A percentile compares a stretch with the other conserved stretches of the same genome.
Evolutionary conservation across 1,284 basidiomycete species (phyloP).

Genomic region (Ustilago curta): DNA sequence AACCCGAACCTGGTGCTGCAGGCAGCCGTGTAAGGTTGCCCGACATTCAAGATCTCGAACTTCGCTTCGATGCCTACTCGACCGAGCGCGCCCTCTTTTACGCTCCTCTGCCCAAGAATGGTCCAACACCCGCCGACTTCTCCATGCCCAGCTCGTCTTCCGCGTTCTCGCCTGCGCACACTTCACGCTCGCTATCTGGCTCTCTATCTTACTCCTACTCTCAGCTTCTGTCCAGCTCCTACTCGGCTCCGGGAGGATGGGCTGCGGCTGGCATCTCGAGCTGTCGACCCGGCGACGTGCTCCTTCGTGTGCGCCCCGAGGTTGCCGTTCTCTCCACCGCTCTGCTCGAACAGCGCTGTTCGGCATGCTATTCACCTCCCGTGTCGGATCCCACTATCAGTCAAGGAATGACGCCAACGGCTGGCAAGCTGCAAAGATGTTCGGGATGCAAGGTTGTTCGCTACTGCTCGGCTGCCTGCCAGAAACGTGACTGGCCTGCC

Average conservation of each 20-base stretch:
- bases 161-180: conserved; percentile 26
- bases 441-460: conserved; percentile 48
- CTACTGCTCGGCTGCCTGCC: conserved; percentile 47
- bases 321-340: conserved; percentile 39
- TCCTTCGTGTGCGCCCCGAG: conserved; percentile 37
- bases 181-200: conserved; percentile 29
- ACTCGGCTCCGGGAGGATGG: conserved; percentile 41
- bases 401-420: background rate
- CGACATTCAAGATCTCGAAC: conserved; percentile 43
- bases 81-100: conserved; percentile 45
- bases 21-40: conserved; percentile 36
- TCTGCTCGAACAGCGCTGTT: conserved; percentile 40
- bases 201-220: conserved; percentile 45
- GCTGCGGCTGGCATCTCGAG: conserved; percentile 40
- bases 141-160: conserved; percentile 32
- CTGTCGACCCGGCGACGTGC: conserved; percentile 42
- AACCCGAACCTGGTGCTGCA: conserved; percentile 23
- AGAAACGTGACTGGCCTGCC: conserved; percentile 42
- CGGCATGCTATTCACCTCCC: conserved; percentile 35
- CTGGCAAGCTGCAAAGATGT: conserved; percentile 42
- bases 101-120: conserved; percentile 41
- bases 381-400: background rate
- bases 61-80: conserved; percentile 37
- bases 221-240: conserved; percentile 39
- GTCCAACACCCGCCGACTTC: conserved; percentile 30